These are phyloP conservation scores for Geotrichum restrictum DNA, from an alignment of 1,139 yeast species.

Conservation along the genomic window DNA sequence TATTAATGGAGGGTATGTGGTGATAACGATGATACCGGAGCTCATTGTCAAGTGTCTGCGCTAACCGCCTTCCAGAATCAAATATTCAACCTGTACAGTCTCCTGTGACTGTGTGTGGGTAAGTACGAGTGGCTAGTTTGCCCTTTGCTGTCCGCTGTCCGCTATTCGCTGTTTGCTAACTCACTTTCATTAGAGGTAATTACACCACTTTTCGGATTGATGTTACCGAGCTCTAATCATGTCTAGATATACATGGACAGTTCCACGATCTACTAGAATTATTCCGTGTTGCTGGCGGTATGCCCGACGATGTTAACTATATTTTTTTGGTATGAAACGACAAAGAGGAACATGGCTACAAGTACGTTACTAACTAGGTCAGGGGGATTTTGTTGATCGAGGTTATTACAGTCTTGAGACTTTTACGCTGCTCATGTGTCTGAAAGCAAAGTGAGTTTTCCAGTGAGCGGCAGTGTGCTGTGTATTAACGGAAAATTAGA, in stretches of 20 bases:
- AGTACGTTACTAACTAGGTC: neutral
- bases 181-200: neutral
- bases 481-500: constrained; percentile 10
- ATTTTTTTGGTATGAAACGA: constrained; percentile 50
- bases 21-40: neutral
- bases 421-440: constrained; percentile 82
- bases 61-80: constrained; percentile 48
- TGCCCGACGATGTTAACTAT: constrained; percentile 75
- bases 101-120: constrained; percentile 97
- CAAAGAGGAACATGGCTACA: neutral
- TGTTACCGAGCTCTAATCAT: neutral
- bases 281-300: constrained; percentile 89
- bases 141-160: neutral
- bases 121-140: constrained; percentile 14
- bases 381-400: constrained; percentile 94
- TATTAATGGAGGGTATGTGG: constrained; percentile 62
- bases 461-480: neutral
- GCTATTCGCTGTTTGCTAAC: neutral
- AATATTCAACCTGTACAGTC: constrained; percentile 95
- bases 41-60: no score
- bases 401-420: constrained; percentile 94
- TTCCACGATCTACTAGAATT: constrained; percentile 90
- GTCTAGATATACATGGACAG: constrained; percentile 86
- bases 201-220: no score
- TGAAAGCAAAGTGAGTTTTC: constrained; percentile 51